Base-by-base conservation (phyloP, 257 asterid species). In the Striga asiatica region DNA sequence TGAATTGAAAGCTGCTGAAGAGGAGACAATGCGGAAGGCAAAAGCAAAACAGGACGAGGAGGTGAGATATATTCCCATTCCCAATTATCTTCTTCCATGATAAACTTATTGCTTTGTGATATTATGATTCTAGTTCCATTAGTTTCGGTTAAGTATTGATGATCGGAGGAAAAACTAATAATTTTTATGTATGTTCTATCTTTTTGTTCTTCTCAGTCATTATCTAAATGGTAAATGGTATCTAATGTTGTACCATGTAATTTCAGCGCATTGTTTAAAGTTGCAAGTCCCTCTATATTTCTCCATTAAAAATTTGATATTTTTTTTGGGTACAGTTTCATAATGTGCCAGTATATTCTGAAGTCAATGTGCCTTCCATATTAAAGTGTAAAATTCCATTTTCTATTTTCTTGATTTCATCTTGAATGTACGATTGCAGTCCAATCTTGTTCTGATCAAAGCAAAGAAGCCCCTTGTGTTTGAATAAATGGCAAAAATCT, bases 1-100 rank as follows among this genome's bases (percentile, higher is more conserved):
- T 60, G 93, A 82, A 76, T 70, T 84, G 58, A 88, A 78, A 81
- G 81, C 88, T 58, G 94, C 93, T n/a, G 93, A 81, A 69, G 82
- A 74, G 43, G 84, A 72, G 72, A 66, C 53, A 42, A 78, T 54
- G 22, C 79, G 81, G 41, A 68, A 70, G 72, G 76, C 69, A 43
- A 92, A 74, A 74, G 78, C 83, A 12, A 77, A 76, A 74, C 74
- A 67, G 29, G 86, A 71, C 8, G 94, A 88, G 73, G 97, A 84
- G 89, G 98, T 92, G 61, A 66, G 78, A 50, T 28, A 31, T 20
- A 35, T 56, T 43, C 63, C 47, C 56, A 18, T 24, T 65, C 31
- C 21, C 25, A 32, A 38, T 3, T 38, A 11, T n/a, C 45, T 1
- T 34, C 7, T 50, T 6, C 22, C 24, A 5, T 7, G 19, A 8